phyloP scores from a whole-genome alignment of 169 alveolate genomes.

The Babesia ovata region DNA sequence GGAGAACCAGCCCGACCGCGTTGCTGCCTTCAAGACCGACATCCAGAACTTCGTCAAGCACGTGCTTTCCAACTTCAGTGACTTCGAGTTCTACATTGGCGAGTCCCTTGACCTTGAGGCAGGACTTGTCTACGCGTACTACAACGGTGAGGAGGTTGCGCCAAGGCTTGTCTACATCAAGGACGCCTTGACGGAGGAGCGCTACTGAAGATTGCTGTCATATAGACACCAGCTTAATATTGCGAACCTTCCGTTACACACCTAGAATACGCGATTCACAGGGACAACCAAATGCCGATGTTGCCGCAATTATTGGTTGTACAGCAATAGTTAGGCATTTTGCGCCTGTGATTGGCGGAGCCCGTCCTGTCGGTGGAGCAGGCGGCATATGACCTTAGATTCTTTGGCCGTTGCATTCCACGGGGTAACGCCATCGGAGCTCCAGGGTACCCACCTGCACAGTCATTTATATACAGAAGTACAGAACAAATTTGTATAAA shows the following conservation, averaged over 20 bases:
- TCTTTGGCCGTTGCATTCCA: too few species aligned
- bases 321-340: too few species aligned
- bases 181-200: constrained; percentile 90
- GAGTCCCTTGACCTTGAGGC: constrained; percentile 91
- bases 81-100: constrained; percentile 90
- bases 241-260: neutral
- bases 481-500: neutral
- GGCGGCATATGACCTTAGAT: too few species aligned
- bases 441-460: too few species aligned
- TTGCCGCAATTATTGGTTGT: too few species aligned
- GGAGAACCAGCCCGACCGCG: constrained; percentile 88
- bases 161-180: constrained; percentile 90
- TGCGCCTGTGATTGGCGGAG: too few species aligned
- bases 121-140: constrained; percentile 86
- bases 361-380: too few species aligned
- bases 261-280: neutral
- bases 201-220: constrained; percentile 67
- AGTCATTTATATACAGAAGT: too few species aligned
- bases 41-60: constrained; percentile 88
- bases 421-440: too few species aligned
- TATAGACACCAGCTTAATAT: neutral
- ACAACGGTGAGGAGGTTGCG: constrained; percentile 91
- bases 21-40: constrained; percentile 85
- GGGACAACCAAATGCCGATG: too few species aligned
- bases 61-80: constrained; percentile 87